These are phyloP conservation scores for Juncus inflexus DNA, from an alignment of 176 grass and related monocot species.

Conservation along the genomic window DNA sequence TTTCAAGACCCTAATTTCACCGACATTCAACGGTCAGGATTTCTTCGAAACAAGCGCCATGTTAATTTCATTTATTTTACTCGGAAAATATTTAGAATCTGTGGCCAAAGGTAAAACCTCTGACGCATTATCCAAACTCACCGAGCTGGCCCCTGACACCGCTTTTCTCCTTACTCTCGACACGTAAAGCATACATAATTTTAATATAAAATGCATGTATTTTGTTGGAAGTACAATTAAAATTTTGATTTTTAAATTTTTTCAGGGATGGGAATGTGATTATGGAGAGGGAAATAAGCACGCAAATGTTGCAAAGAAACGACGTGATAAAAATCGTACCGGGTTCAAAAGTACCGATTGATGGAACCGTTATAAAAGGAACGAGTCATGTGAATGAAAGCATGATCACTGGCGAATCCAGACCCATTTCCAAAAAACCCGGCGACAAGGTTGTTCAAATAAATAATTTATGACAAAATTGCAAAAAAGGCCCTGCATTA, in stretches of 20 bases:
- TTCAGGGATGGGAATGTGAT: constrained; percentile 69
- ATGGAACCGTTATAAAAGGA: constrained; percentile 87
- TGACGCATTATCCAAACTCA: constrained; percentile 89
- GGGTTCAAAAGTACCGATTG: constrained; percentile 92
- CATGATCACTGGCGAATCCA: constrained; percentile 99
- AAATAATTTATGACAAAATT: too few relatives aligned
- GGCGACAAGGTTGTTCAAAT: constrained; percentile 80
- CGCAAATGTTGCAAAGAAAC: constrained; percentile 94
- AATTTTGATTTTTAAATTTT: neutral
- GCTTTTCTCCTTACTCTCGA: constrained; percentile 63
- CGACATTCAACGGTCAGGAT: constrained; percentile 82
- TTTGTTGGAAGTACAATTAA: too few relatives aligned
- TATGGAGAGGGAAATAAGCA: constrained; percentile 79
- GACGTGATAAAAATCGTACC: constrained; percentile 98
- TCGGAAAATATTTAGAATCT: constrained; percentile 94
- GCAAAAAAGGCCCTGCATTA: too few relatives aligned
- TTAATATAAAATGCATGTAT: too few relatives aligned
- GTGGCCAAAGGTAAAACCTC: constrained; percentile 93
- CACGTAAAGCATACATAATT: too few relatives aligned
- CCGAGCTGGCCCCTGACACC: constrained; percentile 93
- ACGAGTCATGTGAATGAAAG: constrained; percentile 98
- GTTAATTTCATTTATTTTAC: constrained; percentile 97
- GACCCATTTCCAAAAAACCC: constrained; percentile 77
- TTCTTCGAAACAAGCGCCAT: constrained; percentile 99
- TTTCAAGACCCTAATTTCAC: constrained; percentile 63